These are phyloP conservation scores for Takakia lepidozioides DNA, from an alignment of 225 moss, liverwort and hornwort species.

Conservation along the genomic window DNA sequence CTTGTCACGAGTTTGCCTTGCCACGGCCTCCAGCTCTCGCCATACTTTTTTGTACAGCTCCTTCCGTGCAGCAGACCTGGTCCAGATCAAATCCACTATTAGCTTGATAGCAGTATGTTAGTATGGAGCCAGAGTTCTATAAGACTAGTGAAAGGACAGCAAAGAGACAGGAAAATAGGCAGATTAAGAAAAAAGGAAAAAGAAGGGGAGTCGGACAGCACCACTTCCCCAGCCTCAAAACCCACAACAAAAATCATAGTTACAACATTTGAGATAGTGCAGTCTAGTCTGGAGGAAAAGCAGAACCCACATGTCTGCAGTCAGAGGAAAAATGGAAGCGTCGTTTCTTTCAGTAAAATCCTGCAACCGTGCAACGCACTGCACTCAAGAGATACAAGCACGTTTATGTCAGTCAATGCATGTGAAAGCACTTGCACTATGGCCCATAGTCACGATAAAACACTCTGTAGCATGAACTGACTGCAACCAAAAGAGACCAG, in stretches of 20 bases:
- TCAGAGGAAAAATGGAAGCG: constrained; percentile 46
- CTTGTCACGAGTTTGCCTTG: constrained; percentile 63
- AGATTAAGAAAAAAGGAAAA: no score
- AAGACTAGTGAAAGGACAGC: no score
- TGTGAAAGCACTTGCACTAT: no score
- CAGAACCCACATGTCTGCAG: constrained; percentile 48
- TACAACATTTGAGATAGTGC: no score
- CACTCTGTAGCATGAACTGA: background rate
- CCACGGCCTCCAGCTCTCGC: constrained; percentile 71
- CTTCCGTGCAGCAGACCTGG: constrained; percentile 63
- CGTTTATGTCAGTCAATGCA: constrained; percentile 9
- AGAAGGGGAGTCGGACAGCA: no score
- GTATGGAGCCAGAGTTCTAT: no score
- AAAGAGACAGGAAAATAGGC: no score
- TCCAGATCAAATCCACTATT: constrained; percentile 12
- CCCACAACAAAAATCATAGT: no score
- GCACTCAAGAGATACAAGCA: constrained; percentile 23
- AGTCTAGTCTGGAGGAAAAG: no score
- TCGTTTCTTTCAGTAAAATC: constrained; percentile 69
- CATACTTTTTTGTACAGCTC: constrained; percentile 76
- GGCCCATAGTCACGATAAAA: background rate
- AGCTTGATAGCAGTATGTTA: constrained; percentile 12
- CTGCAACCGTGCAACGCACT: constrained; percentile 59
- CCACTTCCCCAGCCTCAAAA: no score
- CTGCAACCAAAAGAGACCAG: no score